Conservation (phyloP, 2,329 filamentous ascomycete genomes). For the Ustulina deusta region DNA sequence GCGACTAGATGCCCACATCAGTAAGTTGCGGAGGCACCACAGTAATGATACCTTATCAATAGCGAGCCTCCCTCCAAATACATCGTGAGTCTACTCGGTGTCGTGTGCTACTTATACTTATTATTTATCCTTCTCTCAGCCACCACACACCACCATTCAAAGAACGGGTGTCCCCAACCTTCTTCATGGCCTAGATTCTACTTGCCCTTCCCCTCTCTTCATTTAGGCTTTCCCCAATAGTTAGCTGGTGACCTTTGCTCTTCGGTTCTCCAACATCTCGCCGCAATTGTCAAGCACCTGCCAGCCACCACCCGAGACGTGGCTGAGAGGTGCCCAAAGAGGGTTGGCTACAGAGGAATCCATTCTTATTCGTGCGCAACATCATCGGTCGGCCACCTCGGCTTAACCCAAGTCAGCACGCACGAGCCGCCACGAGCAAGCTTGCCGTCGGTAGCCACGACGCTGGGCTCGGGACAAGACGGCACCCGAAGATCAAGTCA, state of each 20-base stretch:
- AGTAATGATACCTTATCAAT: conserved; percentile 34
- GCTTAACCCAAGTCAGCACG: conserved; percentile 2
- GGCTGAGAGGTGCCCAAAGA: conserved; percentile 25
- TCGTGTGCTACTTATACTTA: conserved; percentile 31
- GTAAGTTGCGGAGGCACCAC: conserved; percentile 23
- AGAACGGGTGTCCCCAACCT: conserved; percentile 1
- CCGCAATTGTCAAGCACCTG: conserved; percentile 21
- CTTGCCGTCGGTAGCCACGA: conserved; percentile 25
- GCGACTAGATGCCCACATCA: conserved; percentile 19
- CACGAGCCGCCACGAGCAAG: conserved; percentile 3
- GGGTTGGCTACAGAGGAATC: neutral
- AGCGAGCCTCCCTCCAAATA: conserved; percentile 31
- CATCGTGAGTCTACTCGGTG: conserved; percentile 33
- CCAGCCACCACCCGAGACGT: conserved; percentile 29
- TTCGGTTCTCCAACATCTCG: neutral
- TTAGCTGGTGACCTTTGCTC: neutral
- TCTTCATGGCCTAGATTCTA: conserved; percentile 1
- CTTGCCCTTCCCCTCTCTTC: neutral
- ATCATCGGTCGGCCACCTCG: conserved; percentile 19
- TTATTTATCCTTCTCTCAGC: conserved; percentile 8
- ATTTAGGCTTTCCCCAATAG: conserved; percentile 9
- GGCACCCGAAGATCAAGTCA: neutral
- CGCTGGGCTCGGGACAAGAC: neutral
- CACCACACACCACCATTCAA: neutral
- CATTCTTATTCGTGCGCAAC: conserved; percentile 33